These are phyloP conservation scores for Urochloa ruziziensis DNA, from an alignment of 176 grass and related monocot genomes.

Conservation along the genomic window DNA sequence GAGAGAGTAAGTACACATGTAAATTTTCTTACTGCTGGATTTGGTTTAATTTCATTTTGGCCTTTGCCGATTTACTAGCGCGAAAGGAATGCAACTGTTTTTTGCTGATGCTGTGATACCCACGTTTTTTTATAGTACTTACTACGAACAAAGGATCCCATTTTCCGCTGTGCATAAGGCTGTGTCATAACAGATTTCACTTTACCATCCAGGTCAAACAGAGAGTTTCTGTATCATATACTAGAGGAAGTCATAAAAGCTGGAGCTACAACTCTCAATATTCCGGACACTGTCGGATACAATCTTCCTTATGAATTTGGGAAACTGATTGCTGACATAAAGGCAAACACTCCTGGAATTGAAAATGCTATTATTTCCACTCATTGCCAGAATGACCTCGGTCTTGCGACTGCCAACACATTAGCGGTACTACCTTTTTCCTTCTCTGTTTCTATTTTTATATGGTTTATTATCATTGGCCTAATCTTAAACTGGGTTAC, in stretches of 20 bases:
- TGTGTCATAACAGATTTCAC: slow-evolving; percentile 3
- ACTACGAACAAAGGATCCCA: neutral
- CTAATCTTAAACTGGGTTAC: slow-evolving; percentile 28
- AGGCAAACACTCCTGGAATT: slow-evolving; percentile 84
- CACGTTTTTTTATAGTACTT: neutral
- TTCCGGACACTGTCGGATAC: slow-evolving; percentile 94
- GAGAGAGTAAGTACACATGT: neutral
- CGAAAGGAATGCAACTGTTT: neutral
- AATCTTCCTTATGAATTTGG: slow-evolving; percentile 84
- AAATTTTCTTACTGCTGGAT: neutral
- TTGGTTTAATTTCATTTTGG: neutral
- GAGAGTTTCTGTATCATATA: slow-evolving; percentile 89
- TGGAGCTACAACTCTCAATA: slow-evolving; percentile 93
- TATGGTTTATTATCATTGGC: neutral
- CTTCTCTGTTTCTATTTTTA: slow-evolving; percentile 2
- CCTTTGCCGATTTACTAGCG: neutral
- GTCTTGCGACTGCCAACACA: slow-evolving; percentile 92
- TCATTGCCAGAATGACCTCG: slow-evolving; percentile 98
- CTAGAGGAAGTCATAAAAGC: slow-evolving; percentile 96
- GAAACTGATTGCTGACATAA: slow-evolving; percentile 84
- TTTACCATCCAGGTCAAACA: slow-evolving; percentile 60
- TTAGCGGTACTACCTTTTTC: slow-evolving; percentile 61
- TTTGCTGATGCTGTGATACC: neutral
- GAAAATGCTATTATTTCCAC: slow-evolving; percentile 94
- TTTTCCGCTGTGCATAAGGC: neutral